A percentile compares a stretch with the other conserved stretches of the same genome.
Evolutionary conservation across 163 green algal species (phyloP).

Genomic region (Trebouxia gelatinosa): DNA sequence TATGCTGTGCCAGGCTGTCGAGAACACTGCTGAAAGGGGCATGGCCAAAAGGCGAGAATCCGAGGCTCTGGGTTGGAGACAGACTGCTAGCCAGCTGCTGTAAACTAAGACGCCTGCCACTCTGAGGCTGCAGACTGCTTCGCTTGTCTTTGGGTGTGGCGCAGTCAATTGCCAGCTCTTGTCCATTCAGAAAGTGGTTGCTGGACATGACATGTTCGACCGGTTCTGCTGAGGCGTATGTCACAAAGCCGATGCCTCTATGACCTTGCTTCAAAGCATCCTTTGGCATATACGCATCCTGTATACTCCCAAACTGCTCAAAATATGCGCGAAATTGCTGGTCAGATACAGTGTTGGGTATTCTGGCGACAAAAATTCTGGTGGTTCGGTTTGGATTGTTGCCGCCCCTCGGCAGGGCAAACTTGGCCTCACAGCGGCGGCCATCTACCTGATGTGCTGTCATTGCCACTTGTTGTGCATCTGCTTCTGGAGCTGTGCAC

Average conservation of each 20-base stretch:
- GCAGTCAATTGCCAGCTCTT: conserved; percentile 86
- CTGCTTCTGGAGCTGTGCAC: no score
- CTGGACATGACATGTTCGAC: conserved; percentile 74
- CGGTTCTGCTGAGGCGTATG: conserved; percentile 59
- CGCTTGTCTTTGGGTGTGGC: conserved; percentile 79
- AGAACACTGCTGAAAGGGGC: not conserved
- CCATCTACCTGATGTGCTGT: conserved; percentile 47
- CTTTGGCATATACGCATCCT: conserved; percentile 73
- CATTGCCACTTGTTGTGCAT: not conserved
- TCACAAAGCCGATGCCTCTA: conserved; percentile 90
- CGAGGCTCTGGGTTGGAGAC: conserved; percentile 21
- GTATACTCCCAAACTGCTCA: conserved; percentile 78
- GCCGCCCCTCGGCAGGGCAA: conserved; percentile 72
- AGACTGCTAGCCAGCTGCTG: conserved; percentile 27
- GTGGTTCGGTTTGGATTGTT: conserved; percentile 57
- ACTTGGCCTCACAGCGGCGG: conserved; percentile 72
- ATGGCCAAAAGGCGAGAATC: not conserved
- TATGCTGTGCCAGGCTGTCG: not conserved
- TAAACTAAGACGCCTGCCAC: not conserved
- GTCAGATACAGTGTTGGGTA: conserved; percentile 76
- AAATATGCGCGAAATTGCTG: conserved; percentile 82
- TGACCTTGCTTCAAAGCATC: conserved; percentile 63
- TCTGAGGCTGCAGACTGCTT: not conserved
- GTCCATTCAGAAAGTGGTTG: conserved; percentile 76
- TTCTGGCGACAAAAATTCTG: conserved; percentile 87